Evolutionary conservation across 345 rosid genomes (phyloP), one percentile per base, ranked within the genome.

Genomic region (Viola odorata): DNA sequence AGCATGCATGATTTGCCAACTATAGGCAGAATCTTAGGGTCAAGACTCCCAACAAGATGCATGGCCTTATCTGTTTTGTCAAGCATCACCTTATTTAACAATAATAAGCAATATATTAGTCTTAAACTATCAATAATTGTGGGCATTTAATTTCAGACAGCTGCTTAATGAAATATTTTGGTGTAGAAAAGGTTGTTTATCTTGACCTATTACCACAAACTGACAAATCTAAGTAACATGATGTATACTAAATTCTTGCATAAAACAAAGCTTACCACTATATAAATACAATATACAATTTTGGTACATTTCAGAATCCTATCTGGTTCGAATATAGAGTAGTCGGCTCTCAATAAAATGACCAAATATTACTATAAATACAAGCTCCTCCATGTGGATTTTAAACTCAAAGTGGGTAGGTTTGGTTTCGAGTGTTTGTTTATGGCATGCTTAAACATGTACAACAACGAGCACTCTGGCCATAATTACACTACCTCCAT

Each of bases 181-280:
- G 13, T 23, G 37, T 39, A 16, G 45, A 32, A 53, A 58, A 51
- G 37, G 44, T 17, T 42, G 41, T 11, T 54, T 59, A 58, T 45
- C 56, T 45, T 53, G 37, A 41, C 49, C 37, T 63, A 63, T 62
- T 53, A 75, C 55, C 72, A 76, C 75, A 69, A 74, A 45, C 41
- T 45, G 84, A 80, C 87, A 80, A 76, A 67, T 71, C 82, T 49
- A 54, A 80, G 85, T 74, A 84, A 82, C 85, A 75, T 80, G 90
- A 68, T 80, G 85, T 73, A 82, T 67, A 55, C 73, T 63, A 37
- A 60, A 55, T 50, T 65, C 55, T 40, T 51, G 62, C 77, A 58
- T 37, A 36, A 64, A 66, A 69, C 60, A 71, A 77, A 75, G 45
- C 59, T 65, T 64, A 41, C 53, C 45, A 15, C 73, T 41, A 45